Conservation (phyloP, 257 asterid genomes). For the Lavandula angustifolia region DNA sequence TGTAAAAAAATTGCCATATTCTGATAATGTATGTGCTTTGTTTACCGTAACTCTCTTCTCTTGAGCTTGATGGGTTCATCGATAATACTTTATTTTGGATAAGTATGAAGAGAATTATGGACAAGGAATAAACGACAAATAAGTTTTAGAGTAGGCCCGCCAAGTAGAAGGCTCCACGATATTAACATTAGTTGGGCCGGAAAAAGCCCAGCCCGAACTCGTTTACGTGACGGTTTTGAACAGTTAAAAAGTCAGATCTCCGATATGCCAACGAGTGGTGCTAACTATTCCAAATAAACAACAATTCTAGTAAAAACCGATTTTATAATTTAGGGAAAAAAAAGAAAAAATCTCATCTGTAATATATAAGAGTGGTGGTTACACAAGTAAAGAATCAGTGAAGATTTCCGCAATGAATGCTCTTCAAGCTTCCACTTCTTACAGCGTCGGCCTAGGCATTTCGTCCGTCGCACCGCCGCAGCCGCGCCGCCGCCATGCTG, state of each 20-base stretch:
- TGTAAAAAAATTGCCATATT: too few relatives aligned
- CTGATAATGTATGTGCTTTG: too few relatives aligned
- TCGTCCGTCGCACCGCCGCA: constrained; percentile 46
- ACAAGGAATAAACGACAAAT: too few relatives aligned
- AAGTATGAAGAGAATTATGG: too few relatives aligned
- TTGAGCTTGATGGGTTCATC: too few relatives aligned
- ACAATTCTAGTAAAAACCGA: neutral
- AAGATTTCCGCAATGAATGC: constrained; percentile 53
- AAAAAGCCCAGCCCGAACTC: constrained; percentile 14
- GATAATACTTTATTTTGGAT: too few relatives aligned
- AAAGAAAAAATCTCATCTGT: neutral
- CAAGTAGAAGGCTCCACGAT: neutral
- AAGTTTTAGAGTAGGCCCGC: neutral
- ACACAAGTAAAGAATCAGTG: constrained; percentile 15
- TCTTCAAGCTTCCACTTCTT: constrained; percentile 85
- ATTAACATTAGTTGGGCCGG: constrained; percentile 1
- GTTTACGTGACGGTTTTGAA: neutral
- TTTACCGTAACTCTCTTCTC: too few relatives aligned
- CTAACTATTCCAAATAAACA: constrained; percentile 29
- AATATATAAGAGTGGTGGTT: constrained; percentile 26
- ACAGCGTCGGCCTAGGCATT: constrained; percentile 61
- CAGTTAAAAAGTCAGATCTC: neutral
- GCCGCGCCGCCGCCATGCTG: constrained; percentile 44
- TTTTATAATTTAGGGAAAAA: neutral
- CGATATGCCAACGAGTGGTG: constrained; percentile 63